These are phyloP conservation scores for Kluyveromyces dobzhanskii DNA, from an alignment of 805 yeast species.

Conservation along the genomic window DNA sequence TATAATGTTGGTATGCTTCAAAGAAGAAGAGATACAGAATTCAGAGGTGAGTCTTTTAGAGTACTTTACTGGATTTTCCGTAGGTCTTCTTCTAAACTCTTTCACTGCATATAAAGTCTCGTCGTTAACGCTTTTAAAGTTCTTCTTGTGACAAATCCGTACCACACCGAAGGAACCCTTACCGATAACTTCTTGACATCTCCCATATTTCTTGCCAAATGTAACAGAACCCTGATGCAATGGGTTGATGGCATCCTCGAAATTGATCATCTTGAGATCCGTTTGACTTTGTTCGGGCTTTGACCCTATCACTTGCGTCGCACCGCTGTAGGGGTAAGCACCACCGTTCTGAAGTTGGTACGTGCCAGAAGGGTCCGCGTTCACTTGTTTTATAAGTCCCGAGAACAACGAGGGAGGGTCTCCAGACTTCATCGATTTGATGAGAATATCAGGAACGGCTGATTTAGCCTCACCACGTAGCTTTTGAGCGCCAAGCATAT, in stretches of 20 bases:
- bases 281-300: slow-evolving; percentile 9
- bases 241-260: slow-evolving; percentile 6
- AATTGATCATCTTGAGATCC: slow-evolving; percentile 11
- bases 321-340: slow-evolving; percentile 27
- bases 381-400: slow-evolving; percentile 54
- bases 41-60: slow-evolving; percentile 71
- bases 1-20: slow-evolving; percentile 72
- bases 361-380: not conserved
- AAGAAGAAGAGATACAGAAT: slow-evolving; percentile 71
- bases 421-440: slow-evolving; percentile 16
- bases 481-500: slow-evolving; percentile 65
- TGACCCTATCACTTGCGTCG: slow-evolving; percentile 14
- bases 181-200: slow-evolving; percentile 91
- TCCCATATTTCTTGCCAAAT: slow-evolving; percentile 83
- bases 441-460: slow-evolving; percentile 61
- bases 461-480: slow-evolving; percentile 61
- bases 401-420: slow-evolving; percentile 68
- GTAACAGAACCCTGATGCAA: slow-evolving; percentile 38
- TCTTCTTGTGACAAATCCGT: slow-evolving; percentile 70
- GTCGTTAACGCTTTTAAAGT: slow-evolving; percentile 25
- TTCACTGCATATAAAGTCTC: slow-evolving; percentile 74
- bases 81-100: slow-evolving; percentile 59
- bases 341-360: not conserved
- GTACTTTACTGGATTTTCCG: slow-evolving; percentile 58
- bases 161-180: slow-evolving; percentile 93